Percentiles rank a stretch among this genome's conserved stretches.
These are phyloP conservation scores for Boletus huronensis DNA, from an alignment of 768 basidiomycete genomes.

Conservation along the genomic window DNA sequence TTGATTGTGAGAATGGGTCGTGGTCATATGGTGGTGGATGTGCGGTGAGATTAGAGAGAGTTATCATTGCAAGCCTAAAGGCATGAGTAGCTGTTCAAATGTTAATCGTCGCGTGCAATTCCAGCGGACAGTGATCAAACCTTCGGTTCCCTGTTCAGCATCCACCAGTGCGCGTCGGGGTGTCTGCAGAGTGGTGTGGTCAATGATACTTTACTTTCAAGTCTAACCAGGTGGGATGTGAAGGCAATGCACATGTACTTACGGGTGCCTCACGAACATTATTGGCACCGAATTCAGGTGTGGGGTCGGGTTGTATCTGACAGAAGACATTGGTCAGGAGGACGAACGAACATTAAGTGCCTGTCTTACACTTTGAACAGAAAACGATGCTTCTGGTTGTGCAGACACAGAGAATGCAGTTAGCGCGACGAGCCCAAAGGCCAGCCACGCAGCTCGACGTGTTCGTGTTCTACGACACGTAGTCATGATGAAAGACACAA, in stretches of 20 bases:
- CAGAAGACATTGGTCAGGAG: not conserved
- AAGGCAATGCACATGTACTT: not conserved
- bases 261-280: conserved; percentile 15
- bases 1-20: conserved; percentile 39
- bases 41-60: conserved; percentile 62
- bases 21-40: conserved; percentile 54
- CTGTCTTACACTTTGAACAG: conserved; percentile 18
- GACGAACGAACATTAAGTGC: not conserved
- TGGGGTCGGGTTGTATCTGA: conserved; percentile 17
- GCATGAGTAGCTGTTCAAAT: conserved; percentile 56
- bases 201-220: not conserved
- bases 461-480: conserved; percentile 19
- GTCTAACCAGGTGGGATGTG: not conserved
- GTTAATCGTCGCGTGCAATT: not conserved
- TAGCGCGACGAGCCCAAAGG: conserved; percentile 56
- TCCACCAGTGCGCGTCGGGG: conserved; percentile 17
- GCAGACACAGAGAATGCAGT: conserved; percentile 45
- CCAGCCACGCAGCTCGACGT: conserved; percentile 54
- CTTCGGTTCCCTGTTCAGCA: conserved; percentile 49
- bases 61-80: conserved; percentile 70
- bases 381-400: conserved; percentile 23
- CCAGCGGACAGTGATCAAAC: conserved; percentile 27
- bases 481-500: conserved; percentile 13
- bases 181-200: conserved; percentile 11
- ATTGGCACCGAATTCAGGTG: not conserved